A percentile compares a stretch with the other conserved stretches of the same genome.
Conservation (phyloP, 2,329 filamentous ascomycete genomes). For the Xylariaceae sp. region DNA sequence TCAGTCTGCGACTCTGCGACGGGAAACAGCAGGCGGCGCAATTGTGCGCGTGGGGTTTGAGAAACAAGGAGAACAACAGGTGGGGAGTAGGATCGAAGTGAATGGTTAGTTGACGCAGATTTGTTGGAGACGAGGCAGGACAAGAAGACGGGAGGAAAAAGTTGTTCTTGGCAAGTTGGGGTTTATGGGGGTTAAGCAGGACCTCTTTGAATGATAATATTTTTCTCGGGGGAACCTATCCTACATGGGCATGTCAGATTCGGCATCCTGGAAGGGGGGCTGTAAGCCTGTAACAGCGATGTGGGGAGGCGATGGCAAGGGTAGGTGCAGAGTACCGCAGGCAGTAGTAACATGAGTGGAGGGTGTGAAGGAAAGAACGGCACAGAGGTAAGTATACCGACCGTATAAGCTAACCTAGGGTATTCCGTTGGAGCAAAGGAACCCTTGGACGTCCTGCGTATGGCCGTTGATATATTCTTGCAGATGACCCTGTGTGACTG, state of each 20-base stretch:
- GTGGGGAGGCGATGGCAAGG: not conserved
- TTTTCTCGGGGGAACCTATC: not conserved
- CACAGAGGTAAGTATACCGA: too few relatives aligned
- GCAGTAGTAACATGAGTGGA: too few relatives aligned
- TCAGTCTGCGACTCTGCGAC: too few relatives aligned
- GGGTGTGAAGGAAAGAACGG: too few relatives aligned
- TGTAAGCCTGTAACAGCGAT: not conserved
- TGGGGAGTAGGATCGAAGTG: conserved; percentile 10
- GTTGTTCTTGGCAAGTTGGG: conserved; percentile 32
- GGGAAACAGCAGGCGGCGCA: too few relatives aligned
- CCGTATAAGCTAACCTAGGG: too few relatives aligned
- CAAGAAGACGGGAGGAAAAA: conserved; percentile 23
- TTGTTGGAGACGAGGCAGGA: conserved; percentile 10
- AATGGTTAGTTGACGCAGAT: conserved; percentile 8
- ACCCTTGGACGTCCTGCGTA: too few relatives aligned
- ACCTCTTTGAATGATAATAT: conserved; percentile 2
- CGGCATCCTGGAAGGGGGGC: conserved; percentile 2
- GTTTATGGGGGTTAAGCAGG: conserved; percentile 25
- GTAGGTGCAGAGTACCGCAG: too few relatives aligned
- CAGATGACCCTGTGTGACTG: too few relatives aligned
- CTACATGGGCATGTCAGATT: conserved; percentile 7
- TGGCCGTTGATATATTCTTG: too few relatives aligned
- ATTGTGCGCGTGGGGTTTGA: conserved; percentile 10
- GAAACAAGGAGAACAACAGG: conserved; percentile 4
- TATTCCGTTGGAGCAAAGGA: too few relatives aligned